Percentiles rank a stretch among this genome's conserved stretches.
Conservation (phyloP, 2,329 filamentous ascomycete species). For the Nigrospora sphaerica region DNA sequence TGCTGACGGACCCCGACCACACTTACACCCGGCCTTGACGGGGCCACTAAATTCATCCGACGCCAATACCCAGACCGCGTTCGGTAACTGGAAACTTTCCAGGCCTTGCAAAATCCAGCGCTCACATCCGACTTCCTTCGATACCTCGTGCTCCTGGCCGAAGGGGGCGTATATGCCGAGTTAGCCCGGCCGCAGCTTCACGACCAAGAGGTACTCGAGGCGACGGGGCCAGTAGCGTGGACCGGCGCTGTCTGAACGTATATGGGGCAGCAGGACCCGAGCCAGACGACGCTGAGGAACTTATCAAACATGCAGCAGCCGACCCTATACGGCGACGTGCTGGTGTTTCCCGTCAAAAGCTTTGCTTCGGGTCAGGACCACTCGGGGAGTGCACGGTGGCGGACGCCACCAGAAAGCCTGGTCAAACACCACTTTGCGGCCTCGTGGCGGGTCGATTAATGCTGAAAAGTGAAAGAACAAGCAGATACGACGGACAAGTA, state of each 20-base stretch:
- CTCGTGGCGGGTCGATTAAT: slow-evolving; percentile 6
- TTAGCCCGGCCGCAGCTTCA: not conserved
- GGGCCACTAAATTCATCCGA: slow-evolving; percentile 2
- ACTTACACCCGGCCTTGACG: slow-evolving; percentile 7
- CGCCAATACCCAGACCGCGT: not conserved
- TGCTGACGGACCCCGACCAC: slow-evolving; percentile 6
- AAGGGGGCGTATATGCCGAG: slow-evolving; percentile 6
- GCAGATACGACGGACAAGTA: not conserved
- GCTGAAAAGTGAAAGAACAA: too few relatives aligned
- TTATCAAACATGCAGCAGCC: slow-evolving; percentile 1
- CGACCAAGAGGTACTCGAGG: slow-evolving; percentile 1
- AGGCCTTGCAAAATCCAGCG: slow-evolving; percentile 5
- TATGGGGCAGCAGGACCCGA: not conserved
- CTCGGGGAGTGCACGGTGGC: not conserved
- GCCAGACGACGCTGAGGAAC: not conserved
- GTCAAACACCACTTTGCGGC: slow-evolving; percentile 1
- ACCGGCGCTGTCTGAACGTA: slow-evolving; percentile 1
- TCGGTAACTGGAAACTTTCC: slow-evolving; percentile 4
- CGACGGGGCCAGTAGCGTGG: slow-evolving; percentile 4
- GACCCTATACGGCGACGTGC: slow-evolving; percentile 2
- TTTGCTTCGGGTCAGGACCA: slow-evolving; percentile 2
- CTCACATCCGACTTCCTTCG: slow-evolving; percentile 7
- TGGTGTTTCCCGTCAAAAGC: slow-evolving; percentile 1
- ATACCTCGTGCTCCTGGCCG: slow-evolving; percentile 4
- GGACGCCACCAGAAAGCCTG: not conserved